A percentile compares a stretch with the other conserved stretches of the same genome.
These are phyloP conservation scores for Corylus heterophylla DNA, from an alignment of 306 rosid genomes.

Conservation along the genomic window DNA sequence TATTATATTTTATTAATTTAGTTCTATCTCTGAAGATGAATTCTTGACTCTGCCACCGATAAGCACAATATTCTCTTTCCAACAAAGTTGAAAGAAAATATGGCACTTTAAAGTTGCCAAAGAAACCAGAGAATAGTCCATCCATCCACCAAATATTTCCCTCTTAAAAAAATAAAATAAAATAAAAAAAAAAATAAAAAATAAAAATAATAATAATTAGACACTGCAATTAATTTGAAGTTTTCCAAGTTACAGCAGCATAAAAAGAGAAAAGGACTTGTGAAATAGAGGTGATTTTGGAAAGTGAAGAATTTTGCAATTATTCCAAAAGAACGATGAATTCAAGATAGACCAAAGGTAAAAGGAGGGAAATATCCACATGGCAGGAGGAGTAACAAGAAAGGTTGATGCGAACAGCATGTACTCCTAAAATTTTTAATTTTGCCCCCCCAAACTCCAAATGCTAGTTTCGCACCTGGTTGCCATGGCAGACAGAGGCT, in stretches of 20 bases:
- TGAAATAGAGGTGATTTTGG: neutral
- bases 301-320: neutral
- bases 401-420: too few relatives aligned
- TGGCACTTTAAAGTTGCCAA: neutral
- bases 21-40: too few relatives aligned
- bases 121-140: neutral
- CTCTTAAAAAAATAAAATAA: neutral
- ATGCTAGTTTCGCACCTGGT: too few relatives aligned
- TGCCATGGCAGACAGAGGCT: too few relatives aligned
- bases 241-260: neutral
- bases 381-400: too few relatives aligned
- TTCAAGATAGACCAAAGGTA: neutral
- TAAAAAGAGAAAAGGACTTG: neutral
- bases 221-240: neutral
- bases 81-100: neutral
- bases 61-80: neutral
- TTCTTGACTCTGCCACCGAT: neutral
- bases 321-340: neutral
- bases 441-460: too few relatives aligned
- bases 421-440: too few relatives aligned
- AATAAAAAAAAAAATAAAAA: neutral
- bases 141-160: neutral
- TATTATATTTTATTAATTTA: too few relatives aligned
- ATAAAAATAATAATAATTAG: neutral
- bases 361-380: too few relatives aligned